phyloP scores from a whole-genome alignment of 169 alveolate species.

The Plasmodium gonderi region DNA sequence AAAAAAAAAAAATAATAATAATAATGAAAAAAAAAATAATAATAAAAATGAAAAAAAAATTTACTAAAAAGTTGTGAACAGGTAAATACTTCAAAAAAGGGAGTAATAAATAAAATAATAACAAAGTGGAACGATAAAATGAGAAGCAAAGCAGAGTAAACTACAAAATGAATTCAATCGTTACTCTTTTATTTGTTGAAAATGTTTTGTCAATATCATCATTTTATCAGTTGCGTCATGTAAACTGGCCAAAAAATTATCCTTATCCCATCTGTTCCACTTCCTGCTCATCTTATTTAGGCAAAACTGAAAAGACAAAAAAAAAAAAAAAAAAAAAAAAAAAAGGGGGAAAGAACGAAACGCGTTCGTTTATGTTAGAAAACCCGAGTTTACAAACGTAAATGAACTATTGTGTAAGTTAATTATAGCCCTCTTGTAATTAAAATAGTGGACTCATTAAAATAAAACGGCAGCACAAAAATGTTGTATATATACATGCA shows the following conservation, averaged over 20 bases:
- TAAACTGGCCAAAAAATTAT: constrained; percentile 58
- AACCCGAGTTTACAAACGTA: background rate
- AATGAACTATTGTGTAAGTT: too few relatives aligned
- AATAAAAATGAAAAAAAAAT: background rate
- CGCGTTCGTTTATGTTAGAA: background rate
- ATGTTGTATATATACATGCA: background rate
- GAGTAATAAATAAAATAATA: background rate
- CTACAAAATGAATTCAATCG: background rate
- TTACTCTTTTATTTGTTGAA: constrained; percentile 31
- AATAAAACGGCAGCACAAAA: background rate
- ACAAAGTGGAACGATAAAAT: background rate
- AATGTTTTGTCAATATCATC: constrained; percentile 73
- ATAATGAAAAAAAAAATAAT: background rate
- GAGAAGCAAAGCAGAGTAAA: background rate
- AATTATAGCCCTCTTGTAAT: background rate
- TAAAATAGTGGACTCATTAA: background rate
- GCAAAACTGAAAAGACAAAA: constrained; percentile 15
- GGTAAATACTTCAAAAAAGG: background rate
- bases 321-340: background rate
- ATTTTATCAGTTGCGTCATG: constrained; percentile 67
- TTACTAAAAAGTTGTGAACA: background rate
- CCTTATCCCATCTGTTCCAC: constrained; percentile 73
- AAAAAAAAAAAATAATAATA: too few relatives aligned
- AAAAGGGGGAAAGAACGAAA: background rate
- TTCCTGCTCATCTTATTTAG: constrained; percentile 65